Evolutionary conservation across 2,329 filamentous ascomycete genomes (phyloP).

Genomic region (Magnaporthales sp.): DNA sequence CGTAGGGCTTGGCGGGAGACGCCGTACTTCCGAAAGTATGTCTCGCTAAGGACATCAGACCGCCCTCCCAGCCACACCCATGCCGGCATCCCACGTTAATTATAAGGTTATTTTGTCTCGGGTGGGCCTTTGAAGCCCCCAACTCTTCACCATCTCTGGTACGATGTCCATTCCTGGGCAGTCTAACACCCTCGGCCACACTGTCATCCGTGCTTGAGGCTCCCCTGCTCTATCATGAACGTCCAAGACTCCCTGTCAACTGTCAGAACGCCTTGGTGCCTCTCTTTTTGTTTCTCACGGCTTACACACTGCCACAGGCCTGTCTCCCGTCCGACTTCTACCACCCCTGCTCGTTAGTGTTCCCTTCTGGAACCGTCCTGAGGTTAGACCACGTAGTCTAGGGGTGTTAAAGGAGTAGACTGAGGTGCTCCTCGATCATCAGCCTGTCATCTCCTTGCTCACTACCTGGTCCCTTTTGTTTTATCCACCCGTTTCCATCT

Average conservation of each 20-base stretch:
- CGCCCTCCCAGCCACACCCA: background rate
- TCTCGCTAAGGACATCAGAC: background rate
- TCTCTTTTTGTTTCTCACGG: background rate
- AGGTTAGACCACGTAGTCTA: background rate
- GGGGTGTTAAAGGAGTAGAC: background rate
- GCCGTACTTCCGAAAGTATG: background rate
- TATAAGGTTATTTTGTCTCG: slow-evolving; percentile 13
- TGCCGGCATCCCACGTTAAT: background rate
- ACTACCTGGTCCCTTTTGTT: slow-evolving; percentile 13
- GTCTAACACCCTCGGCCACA: slow-evolving; percentile 12
- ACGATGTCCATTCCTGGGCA: slow-evolving; percentile 1
- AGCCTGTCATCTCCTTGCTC: background rate
- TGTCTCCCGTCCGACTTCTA: background rate
- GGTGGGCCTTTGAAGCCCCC: background rate
- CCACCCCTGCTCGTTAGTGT: background rate
- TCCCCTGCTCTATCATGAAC: slow-evolving; percentile 5
- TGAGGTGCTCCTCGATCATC: background rate
- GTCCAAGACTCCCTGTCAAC: background rate
- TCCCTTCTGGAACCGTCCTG: background rate
- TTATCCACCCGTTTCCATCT: slow-evolving; percentile 21
- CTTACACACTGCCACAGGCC: background rate
- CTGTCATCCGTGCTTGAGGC: slow-evolving; percentile 17
- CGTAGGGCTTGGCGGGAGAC: background rate
- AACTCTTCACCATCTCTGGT: slow-evolving; percentile 6
- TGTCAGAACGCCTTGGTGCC: background rate